These are phyloP conservation scores for Lentinula novae-zelandiae DNA, from an alignment of 1,284 basidiomycete genomes.

Conservation along the genomic window DNA sequence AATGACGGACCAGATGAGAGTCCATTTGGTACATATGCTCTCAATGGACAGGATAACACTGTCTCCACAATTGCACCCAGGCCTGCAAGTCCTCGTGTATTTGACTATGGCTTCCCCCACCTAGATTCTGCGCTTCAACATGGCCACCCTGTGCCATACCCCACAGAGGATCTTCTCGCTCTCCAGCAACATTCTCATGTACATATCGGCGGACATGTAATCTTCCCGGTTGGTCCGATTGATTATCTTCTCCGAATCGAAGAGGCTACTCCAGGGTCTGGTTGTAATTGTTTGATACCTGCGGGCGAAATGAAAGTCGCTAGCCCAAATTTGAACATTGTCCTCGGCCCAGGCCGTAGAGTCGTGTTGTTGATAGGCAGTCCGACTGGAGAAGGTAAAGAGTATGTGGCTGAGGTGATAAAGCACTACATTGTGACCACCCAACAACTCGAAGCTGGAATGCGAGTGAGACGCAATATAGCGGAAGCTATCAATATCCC, in stretches of 20 bases:
- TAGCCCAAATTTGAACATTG: not conserved
- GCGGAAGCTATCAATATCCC: not conserved
- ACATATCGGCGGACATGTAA: not conserved
- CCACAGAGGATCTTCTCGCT: not conserved
- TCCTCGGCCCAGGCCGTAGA: not conserved
- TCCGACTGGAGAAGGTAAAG: not conserved
- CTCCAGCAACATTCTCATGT: not conserved
- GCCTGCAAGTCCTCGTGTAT: not conserved
- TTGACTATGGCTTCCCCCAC: not conserved
- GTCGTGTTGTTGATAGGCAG: not conserved
- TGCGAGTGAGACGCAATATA: not conserved
- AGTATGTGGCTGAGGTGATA: not conserved
- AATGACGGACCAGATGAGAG: not conserved
- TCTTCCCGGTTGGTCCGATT: not conserved
- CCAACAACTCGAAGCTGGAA: not conserved
- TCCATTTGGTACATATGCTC: not conserved
- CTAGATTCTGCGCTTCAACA: not conserved
- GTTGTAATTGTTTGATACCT: not conserved
- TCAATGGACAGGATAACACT: not conserved
- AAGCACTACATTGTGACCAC: not conserved
- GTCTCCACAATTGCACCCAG: not conserved
- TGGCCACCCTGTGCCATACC: not conserved
- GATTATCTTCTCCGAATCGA: not conserved
- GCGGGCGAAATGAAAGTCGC: not conserved
- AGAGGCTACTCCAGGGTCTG: not conserved